Conservation (phyloP, 2,329 filamentous ascomycete species). For the Fusarium neocosmosporiellum region DNA sequence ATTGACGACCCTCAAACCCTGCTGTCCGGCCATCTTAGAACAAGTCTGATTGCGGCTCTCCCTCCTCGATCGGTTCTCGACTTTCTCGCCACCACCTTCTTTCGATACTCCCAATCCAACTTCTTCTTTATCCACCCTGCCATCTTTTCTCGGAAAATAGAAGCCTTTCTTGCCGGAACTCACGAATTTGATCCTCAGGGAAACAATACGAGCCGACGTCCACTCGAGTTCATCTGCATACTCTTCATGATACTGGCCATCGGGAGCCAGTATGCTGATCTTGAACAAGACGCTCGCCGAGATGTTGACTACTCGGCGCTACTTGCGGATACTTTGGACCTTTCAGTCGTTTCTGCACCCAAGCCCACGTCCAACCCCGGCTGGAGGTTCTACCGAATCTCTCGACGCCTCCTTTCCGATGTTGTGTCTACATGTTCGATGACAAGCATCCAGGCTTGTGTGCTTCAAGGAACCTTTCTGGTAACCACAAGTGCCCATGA, state of each 20-base stretch:
- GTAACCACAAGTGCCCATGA: neutral
- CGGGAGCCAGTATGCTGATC: conserved; percentile 1
- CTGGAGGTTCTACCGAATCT: conserved; percentile 1
- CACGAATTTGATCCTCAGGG: neutral
- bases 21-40: neutral
- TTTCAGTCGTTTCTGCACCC: neutral
- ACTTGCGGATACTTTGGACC: no score
- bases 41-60: neutral
- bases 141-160: neutral
- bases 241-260: conserved; percentile 7
- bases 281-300: neutral
- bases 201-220: neutral
- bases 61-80: neutral
- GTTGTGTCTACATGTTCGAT: conserved; percentile 4
- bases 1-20: neutral
- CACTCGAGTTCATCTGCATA: neutral
- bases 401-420: neutral
- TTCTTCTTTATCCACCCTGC: neutral
- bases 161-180: neutral
- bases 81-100: neutral
- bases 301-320: no score
- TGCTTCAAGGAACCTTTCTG: conserved; percentile 1
- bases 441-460: conserved; percentile 2
- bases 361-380: neutral
- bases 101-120: neutral